Evolutionary conservation across 129 eudicot genomes (phyloP).

Genomic region (Tanacetum coccineum): DNA sequence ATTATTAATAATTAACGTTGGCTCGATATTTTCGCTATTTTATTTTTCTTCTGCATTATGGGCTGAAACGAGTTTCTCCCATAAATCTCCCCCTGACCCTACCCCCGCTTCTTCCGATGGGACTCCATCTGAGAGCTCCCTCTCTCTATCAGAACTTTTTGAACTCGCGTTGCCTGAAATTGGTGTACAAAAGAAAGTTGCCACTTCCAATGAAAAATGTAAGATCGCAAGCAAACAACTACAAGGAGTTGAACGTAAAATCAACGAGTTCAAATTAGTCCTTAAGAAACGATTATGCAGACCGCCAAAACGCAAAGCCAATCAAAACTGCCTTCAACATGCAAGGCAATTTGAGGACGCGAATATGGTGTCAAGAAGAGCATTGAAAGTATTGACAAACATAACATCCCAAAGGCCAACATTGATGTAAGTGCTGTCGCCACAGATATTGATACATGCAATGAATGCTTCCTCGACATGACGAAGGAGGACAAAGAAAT

Average conservation of each 20-base stretch:
- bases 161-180: slow-evolving; percentile 20
- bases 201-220: neutral
- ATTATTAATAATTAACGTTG: slow-evolving; percentile 6
- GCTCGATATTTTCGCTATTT: slow-evolving; percentile 11
- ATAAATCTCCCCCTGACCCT: neutral
- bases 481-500: slow-evolving; percentile 31
- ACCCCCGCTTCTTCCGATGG: neutral
- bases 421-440: slow-evolving; percentile 32
- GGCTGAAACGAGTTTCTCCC: neutral
- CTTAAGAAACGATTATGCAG: slow-evolving; percentile 24
- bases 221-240: slow-evolving; percentile 32
- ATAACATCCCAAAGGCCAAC: slow-evolving; percentile 33
- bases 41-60: neutral
- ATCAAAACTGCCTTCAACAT: slow-evolving; percentile 30
- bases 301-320: slow-evolving; percentile 21
- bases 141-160: slow-evolving; percentile 23
- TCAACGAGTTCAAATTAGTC: slow-evolving; percentile 16
- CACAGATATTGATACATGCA: slow-evolving; percentile 34
- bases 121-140: neutral
- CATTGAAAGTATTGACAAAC: slow-evolving; percentile 23
- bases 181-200: slow-evolving; percentile 21
- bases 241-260: slow-evolving; percentile 24
- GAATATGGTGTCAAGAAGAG: slow-evolving; percentile 23
- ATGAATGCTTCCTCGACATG: slow-evolving; percentile 31
- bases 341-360: slow-evolving; percentile 35